Evolutionary conservation across 371 early-diverging fungal species (phyloP).

Genomic region (Mortierella sp.): DNA sequence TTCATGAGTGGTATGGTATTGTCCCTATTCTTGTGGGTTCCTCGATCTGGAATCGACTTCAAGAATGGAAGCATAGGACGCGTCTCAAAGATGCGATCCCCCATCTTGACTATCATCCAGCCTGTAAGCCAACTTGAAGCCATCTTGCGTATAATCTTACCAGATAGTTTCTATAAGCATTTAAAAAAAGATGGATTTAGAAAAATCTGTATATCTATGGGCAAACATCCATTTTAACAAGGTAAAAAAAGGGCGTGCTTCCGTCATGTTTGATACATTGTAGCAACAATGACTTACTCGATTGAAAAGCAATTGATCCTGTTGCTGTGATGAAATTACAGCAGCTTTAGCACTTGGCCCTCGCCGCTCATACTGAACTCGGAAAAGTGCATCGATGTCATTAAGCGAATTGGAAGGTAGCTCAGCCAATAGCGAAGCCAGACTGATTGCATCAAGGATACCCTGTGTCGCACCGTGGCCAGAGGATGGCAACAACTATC

Average conservation of each 20-base stretch:
- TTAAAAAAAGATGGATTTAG: background rate
- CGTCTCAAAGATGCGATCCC: conserved; percentile 28
- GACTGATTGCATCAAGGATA: conserved; percentile 36
- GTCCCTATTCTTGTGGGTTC: conserved; percentile 22
- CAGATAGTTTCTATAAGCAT: conserved; percentile 22
- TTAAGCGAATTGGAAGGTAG: conserved; percentile 36
- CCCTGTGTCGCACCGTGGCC: conserved; percentile 42
- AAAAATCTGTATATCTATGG: background rate
- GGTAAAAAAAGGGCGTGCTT: background rate
- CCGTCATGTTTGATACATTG: too few relatives aligned
- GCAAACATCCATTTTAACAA: background rate
- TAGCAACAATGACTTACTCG: conserved; percentile 21
- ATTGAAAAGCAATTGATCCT: conserved; percentile 34
- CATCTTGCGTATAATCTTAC: conserved; percentile 40
- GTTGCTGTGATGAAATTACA: conserved; percentile 22
- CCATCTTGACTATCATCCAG: conserved; percentile 15
- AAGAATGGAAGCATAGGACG: conserved; percentile 38
- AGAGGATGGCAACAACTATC: conserved; percentile 32
- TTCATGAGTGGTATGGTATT: conserved; percentile 18
- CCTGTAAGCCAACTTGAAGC: conserved; percentile 28
- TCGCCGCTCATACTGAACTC: conserved; percentile 38
- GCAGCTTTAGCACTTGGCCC: conserved; percentile 31
- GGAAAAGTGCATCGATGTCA: conserved; percentile 43
- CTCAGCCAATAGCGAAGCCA: conserved; percentile 37
- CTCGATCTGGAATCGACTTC: conserved; percentile 26